Base-by-base conservation (phyloP, 805 yeast genomes). In the Isabelozyma rhagii region DNA sequence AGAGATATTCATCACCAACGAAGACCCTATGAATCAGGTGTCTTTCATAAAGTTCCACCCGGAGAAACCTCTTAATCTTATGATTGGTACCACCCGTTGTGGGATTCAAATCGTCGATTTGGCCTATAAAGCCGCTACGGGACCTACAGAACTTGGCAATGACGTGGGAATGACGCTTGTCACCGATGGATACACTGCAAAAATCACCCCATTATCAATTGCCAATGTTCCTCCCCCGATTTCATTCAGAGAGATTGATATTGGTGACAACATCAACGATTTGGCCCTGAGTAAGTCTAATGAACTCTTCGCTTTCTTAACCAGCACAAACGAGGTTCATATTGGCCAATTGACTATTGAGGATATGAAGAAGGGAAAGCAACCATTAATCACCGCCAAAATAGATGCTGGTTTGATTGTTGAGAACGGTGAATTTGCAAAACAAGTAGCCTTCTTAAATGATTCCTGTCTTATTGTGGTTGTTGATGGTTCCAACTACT, bases 171-270 rank as follows among this genome's bases (percentile, higher is more conserved):
- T 87, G 76, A 81, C 83, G 8, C 69, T 87, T 17, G 97, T 93
- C 0, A 74, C 86, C 36, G 98, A 94, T 69, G 97, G 97, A 1
- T 58, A 66, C 1, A 75, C 78, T 10, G 80, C 85, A 11, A 81
- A 83, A 55, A 69, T 91, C 18, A 93, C 99, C 0, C 97, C 98
- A 0, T 74, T 94, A 38, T 78, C 87, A 1, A 63, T 84, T 29
- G 96, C 97, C 1, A 90, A 85, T 62, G 93, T 90, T 9, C 99
- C 99, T 3, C 99, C 99, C 0, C 99, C 99, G 41, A 82, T 89
- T 62, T 79, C 89, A 21, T 85, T 78, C 61, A 78, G 96, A 50
- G 88, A 84, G 45, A 66, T 89, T 46, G 80, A 77, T 8, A 69
- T 83, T 10, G 54, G 51, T 1, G 74, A 71, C 1, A 81, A 81